Conservation (phyloP, 257 asterid species). For the Solanum pimpinellifolium region DNA sequence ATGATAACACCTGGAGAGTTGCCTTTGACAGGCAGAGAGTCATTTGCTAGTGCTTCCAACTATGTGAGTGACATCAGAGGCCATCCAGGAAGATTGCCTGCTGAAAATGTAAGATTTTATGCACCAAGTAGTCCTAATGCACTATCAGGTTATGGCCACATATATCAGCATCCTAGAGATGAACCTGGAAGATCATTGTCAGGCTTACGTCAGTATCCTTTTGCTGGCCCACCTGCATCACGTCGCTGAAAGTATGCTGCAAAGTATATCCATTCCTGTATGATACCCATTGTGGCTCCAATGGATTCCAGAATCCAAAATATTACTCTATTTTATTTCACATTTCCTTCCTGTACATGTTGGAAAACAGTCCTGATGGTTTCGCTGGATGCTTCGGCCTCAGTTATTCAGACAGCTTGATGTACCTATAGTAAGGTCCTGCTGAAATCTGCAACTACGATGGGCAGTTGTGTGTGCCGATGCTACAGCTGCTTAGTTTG, state of each 20-base stretch:
- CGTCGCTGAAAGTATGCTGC: slow-evolving; percentile 11
- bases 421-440: not conserved
- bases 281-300: not conserved
- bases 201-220: slow-evolving; percentile 50
- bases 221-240: slow-evolving; percentile 42
- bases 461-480: not conserved
- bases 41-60: slow-evolving; percentile 11
- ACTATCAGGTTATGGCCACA: slow-evolving; percentile 12
- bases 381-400: not conserved
- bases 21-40: slow-evolving; percentile 14
- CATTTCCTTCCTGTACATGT: not conserved
- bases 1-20: slow-evolving; percentile 11
- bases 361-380: not conserved
- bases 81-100: slow-evolving; percentile 3
- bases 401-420: not conserved
- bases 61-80: slow-evolving; percentile 4
- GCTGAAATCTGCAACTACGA: not conserved
- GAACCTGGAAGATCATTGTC: slow-evolving; percentile 16
- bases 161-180: slow-evolving; percentile 4
- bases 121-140: slow-evolving; percentile 19
- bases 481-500: not conserved
- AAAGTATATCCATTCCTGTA: not conserved
- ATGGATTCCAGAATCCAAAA: not conserved
- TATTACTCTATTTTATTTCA: not conserved
- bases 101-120: slow-evolving; percentile 15